Evolutionary conservation across 495 filamentous ascomycete species (phyloP).

Genomic region (Cercophora newfieldiana): DNA sequence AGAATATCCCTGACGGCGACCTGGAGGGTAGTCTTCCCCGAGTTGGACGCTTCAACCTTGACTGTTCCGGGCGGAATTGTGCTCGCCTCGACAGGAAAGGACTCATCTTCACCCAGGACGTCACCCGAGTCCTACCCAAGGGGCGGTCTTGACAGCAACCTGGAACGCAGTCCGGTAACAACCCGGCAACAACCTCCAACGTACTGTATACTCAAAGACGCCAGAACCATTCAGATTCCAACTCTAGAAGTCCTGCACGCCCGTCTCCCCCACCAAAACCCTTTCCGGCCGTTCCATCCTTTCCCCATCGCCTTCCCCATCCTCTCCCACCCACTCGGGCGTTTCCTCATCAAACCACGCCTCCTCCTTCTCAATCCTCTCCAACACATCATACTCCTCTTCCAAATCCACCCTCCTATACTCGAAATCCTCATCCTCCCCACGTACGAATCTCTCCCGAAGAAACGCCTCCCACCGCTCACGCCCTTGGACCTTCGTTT

Average conservation of each 20-base stretch:
- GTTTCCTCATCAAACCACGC: conserved; percentile 78
- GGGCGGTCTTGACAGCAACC: too few relatives aligned
- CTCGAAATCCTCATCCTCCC: conserved; percentile 74
- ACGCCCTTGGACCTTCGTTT: conserved; percentile 63
- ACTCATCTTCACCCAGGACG: too few relatives aligned
- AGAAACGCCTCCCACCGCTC: conserved; percentile 69
- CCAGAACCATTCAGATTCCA: neutral
- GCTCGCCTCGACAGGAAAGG: too few relatives aligned
- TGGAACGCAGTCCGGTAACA: too few relatives aligned
- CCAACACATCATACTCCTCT: conserved; percentile 68
- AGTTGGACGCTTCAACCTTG: too few relatives aligned
- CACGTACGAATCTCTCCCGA: conserved; percentile 66
- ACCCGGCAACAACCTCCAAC: neutral
- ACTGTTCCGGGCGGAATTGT: too few relatives aligned
- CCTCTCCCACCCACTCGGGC: conserved; percentile 62
- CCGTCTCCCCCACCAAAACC: conserved; percentile 65
- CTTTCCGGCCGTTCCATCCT: conserved; percentile 35
- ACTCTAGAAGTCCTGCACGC: conserved; percentile 74
- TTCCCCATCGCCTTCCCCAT: conserved; percentile 52
- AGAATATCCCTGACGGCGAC: too few relatives aligned
- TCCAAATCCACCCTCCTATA: conserved; percentile 67
- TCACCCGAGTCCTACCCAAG: too few relatives aligned
- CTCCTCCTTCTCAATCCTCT: conserved; percentile 60
- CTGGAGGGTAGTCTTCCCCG: too few relatives aligned
- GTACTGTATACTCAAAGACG: neutral